Evolutionary conservation across 2,329 filamentous ascomycete genomes (phyloP), one percentile per base, ranked within the genome.

Genomic region (Aspergillus ochraceus): DNA sequence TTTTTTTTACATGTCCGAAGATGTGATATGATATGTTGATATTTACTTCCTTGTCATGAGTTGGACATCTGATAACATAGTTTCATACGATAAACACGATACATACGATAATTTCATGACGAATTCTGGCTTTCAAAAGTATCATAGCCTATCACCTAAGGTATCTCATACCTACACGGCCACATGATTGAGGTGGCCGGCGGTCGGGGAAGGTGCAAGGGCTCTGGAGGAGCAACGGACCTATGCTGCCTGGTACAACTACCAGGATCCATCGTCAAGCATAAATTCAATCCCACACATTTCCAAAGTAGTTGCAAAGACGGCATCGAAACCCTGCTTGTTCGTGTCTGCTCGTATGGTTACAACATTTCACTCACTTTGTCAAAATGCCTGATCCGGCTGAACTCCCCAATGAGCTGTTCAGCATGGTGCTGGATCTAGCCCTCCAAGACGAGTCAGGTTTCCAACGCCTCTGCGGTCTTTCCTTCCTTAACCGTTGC

Each of bases 51-150:
- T 54, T 63, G 36, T 55, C 54, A 57, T 67, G 62, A 69, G 63
- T 63, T 67, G 65, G 60, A 64, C 62, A 64, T 58, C 17, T 63
- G 47, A 61, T 59, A 51, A 49, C 49, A 52, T 59, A 53, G 52
- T 49, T 68, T 60, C 62, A 63, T 65, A 67, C 61, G 62, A 67
- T 66, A 66, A 60, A 64, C 36, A 42, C 32, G 32, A 36, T 36
- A 17, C 32, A 36, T 4, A 42, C 17, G 36, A 42, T 42, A 17
- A n/a, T 36, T 14, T 4, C 6, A 42, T 42, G 36, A 42, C 36
- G 36, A 42, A n/a, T 36, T 36, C 10, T 36, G 32, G 32, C 14
- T 29, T 29, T 29, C 26, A 29, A 29, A 6, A 29, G 26, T 29
- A 29, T 29, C 26, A 29, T 29, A 9, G 26, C 26, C 26, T 9